Percentiles rank a stretch among this genome's conserved stretches.
phyloP scores from a whole-genome alignment of 352 stramenopile genomes.

The Blastocystis sp. region DNA sequence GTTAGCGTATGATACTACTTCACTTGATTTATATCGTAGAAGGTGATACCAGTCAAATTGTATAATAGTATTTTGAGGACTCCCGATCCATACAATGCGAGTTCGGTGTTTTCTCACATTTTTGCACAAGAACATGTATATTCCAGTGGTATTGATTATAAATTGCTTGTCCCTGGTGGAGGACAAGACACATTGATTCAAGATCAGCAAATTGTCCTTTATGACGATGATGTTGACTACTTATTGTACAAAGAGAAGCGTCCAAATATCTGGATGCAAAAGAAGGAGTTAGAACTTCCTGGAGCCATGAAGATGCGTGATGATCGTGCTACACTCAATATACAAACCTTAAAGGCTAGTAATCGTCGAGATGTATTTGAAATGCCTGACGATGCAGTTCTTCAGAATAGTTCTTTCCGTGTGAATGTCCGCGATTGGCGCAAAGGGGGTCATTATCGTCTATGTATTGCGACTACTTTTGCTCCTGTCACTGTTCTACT shows the following conservation, averaged over 20 bases:
- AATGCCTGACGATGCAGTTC: not conserved
- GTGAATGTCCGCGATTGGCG: not conserved
- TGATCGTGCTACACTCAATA: not conserved
- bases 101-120: not conserved
- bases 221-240: not conserved
- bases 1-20: not conserved
- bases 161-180: not conserved
- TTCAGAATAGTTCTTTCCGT: not conserved
- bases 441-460: not conserved
- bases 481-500: not conserved
- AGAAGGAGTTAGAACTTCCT: not conserved
- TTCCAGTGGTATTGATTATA: not conserved
- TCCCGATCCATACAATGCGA: not conserved
- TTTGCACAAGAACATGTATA: not conserved
- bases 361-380: not conserved
- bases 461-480: slow-evolving; percentile 7
- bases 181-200: not conserved
- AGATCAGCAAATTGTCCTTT: not conserved
- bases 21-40: not conserved
- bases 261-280: not conserved
- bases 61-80: not conserved
- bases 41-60: not conserved
- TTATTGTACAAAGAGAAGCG: not conserved
- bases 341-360: not conserved
- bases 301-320: not conserved